A percentile compares a stretch with the other conserved stretches of the same genome.
These are phyloP conservation scores for Starmerella bombicola DNA, from an alignment of 805 yeast genomes.

Conservation along the genomic window DNA sequence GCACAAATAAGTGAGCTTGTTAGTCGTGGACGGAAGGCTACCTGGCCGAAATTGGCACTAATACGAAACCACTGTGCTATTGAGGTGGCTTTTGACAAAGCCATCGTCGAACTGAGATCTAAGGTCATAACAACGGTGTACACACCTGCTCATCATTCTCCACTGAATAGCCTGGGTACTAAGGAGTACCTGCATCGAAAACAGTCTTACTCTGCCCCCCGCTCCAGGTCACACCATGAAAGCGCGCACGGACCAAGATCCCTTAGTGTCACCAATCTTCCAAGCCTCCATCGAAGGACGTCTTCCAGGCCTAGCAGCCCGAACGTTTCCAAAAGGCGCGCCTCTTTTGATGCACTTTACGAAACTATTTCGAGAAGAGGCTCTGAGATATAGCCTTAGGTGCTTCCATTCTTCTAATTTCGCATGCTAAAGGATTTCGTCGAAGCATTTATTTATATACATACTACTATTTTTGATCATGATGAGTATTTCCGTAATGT, in stretches of 20 bases:
- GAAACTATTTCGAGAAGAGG: background rate
- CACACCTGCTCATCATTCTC: too few relatives aligned
- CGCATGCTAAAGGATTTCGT: too few relatives aligned
- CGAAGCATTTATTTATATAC: too few relatives aligned
- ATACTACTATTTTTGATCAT: too few relatives aligned
- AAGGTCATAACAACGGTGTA: conserved; percentile 13
- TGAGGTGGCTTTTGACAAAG: conserved; percentile 73
- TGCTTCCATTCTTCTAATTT: background rate
- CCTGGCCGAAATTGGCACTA: conserved; percentile 85
- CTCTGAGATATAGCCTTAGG: background rate
- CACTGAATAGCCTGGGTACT: too few relatives aligned
- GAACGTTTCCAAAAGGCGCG: background rate
- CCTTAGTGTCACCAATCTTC: background rate
- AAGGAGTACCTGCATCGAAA: background rate
- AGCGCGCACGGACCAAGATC: background rate
- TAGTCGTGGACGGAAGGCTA: conserved; percentile 74
- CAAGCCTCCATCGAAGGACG: background rate
- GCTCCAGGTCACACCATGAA: background rate
- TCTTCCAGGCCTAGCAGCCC: background rate
- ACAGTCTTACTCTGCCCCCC: background rate
- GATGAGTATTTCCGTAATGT: background rate
- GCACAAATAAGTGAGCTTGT: conserved; percentile 58
- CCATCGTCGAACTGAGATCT: conserved; percentile 53
- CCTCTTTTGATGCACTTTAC: background rate
- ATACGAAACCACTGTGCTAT: conserved; percentile 82